Evolutionary conservation across 1,284 basidiomycete genomes (phyloP), one percentile per base, ranked within the genome.

Genomic region (Somion occarium): DNA sequence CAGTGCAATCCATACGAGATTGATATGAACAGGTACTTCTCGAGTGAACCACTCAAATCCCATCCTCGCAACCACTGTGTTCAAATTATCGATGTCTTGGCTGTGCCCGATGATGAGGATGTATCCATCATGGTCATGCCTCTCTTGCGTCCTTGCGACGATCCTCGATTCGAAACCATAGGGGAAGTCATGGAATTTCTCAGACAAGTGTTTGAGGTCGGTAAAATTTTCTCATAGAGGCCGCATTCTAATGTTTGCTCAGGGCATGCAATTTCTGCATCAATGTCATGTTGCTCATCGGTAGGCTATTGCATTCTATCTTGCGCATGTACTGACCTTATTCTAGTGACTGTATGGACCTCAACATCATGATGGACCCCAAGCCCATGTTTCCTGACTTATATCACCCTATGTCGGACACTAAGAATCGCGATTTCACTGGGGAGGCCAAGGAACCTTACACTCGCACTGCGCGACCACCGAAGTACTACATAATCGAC

Each of bases 341-440:
- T 30, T 15, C n/a, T 23, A 76, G 75, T 2, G 73, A 76, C 49
- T 64, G 63, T 38, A 62, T 65, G 37, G 13, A 26, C 7, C 37
- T 54, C n/a, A 73, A 73, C 48, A 61, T 73, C 27, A 66, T 73
- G 67, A 60, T 71, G 49, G 69, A 71, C 46, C 60, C 66, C 0
- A 48, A 50, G 19, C 44, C 48, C 24, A 53, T 69, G 47, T 65
- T 61, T 54, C 55, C 57, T 9, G 25, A 64, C 15, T 56, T 50
- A 3, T 65, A 54, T 39, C 67, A 69, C 51, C 66, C 66, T 5
- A 34, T 50, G 3, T 20, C 37, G 1, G 27, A 38, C 1, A 15
- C 38, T 11, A 49, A 43, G 48, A 56, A 44, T 25, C 58, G 50
- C 7, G 53, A 61, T 27, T 52, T 48, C 3, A 52, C 38, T 22